phyloP scores from a whole-genome alignment of 2,329 filamentous ascomycete genomes.

The Aspergillus pseudonomiae region DNA sequence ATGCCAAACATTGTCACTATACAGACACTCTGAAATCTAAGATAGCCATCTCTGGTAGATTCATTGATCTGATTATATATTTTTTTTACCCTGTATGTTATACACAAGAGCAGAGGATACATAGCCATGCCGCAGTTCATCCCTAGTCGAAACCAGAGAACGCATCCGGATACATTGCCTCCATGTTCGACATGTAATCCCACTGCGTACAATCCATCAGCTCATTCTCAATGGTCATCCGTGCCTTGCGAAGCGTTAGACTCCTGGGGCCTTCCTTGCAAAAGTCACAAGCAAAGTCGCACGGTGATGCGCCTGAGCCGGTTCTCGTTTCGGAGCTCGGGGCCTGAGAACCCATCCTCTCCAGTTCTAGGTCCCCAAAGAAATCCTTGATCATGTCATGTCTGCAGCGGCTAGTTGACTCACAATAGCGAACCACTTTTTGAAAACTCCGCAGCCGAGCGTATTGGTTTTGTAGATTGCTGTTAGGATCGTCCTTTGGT shows the following conservation, averaged over 20 bases:
- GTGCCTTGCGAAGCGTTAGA: slow-evolving; percentile 59
- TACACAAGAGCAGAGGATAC: background rate
- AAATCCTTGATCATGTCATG: slow-evolving; percentile 76
- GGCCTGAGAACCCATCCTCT: slow-evolving; percentile 34
- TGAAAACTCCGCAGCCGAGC: slow-evolving; percentile 64
- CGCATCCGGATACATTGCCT: background rate
- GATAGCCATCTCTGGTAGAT: background rate
- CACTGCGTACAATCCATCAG: slow-evolving; percentile 15
- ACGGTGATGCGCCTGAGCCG: slow-evolving; percentile 49
- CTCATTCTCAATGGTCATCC: slow-evolving; percentile 30
- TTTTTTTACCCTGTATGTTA: background rate
- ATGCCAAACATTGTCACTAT: background rate
- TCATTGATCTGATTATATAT: background rate
- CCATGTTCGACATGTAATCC: slow-evolving; percentile 1
- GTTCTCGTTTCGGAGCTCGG: slow-evolving; percentile 9
- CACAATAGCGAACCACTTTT: slow-evolving; percentile 78
- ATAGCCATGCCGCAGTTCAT: background rate
- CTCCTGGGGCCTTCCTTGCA: slow-evolving; percentile 67
- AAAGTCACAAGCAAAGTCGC: slow-evolving; percentile 77
- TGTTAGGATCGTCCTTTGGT: slow-evolving; percentile 4
- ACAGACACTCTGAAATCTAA: background rate
- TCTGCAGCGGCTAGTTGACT: slow-evolving; percentile 71
- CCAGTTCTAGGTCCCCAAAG: slow-evolving; percentile 66
- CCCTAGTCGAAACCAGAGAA: background rate
- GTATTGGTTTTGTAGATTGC: slow-evolving; percentile 39